phyloP scores from a whole-genome alignment of 257 asterid genomes.

The Cinchona pubescens region DNA sequence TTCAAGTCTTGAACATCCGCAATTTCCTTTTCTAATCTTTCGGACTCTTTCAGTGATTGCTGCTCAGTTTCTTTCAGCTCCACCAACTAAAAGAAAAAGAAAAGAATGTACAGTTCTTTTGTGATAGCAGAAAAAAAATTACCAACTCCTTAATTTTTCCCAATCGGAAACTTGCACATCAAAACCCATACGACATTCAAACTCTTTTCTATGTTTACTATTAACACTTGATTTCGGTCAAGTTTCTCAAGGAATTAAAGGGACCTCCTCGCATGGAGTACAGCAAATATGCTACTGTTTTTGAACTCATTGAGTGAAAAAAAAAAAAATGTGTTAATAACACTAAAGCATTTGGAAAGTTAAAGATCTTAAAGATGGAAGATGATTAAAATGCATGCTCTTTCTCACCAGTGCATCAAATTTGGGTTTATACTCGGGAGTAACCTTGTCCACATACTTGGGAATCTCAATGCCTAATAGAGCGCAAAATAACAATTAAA shows the following conservation, averaged over 20 bases:
- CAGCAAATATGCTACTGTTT: neutral
- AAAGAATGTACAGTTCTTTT: neutral
- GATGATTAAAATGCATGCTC: neutral
- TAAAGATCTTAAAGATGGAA: neutral
- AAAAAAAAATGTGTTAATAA: neutral
- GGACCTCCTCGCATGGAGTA: neutral
- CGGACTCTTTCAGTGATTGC: constrained; percentile 72
- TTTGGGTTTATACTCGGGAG: constrained; percentile 83
- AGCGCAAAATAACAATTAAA: constrained; percentile 23
- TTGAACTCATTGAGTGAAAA: neutral
- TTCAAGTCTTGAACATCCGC: constrained; percentile 84
- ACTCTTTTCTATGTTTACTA: neutral
- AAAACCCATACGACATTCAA: neutral
- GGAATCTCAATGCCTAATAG: constrained; percentile 86
- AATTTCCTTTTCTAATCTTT: constrained; percentile 81
- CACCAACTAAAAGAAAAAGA: constrained; percentile 57
- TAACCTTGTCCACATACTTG: constrained; percentile 75
- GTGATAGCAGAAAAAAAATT: neutral
- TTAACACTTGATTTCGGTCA: neutral
- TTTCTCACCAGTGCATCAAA: constrained; percentile 79
- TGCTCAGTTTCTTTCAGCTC: constrained; percentile 90
- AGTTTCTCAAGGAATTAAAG: neutral
- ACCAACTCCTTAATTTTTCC: neutral
- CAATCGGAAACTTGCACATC: neutral
- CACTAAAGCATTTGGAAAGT: neutral